These are phyloP conservation scores for Alternaria consortialis DNA, from an alignment of 2,329 filamentous ascomycete genomes.

Conservation along the genomic window DNA sequence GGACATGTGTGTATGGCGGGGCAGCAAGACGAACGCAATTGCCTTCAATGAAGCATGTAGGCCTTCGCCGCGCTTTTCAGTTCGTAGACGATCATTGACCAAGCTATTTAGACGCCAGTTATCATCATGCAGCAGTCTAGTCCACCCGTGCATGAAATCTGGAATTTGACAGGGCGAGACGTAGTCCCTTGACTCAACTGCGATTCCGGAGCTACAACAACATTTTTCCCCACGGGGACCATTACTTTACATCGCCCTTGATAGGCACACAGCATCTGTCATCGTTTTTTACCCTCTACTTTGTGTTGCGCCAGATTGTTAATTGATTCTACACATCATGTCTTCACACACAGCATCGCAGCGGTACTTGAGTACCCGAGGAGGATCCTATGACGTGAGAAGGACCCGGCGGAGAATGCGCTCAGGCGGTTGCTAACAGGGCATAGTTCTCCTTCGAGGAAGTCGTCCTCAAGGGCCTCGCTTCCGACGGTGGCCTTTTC, in stretches of 20 bases:
- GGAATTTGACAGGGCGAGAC: slow-evolving; percentile 16
- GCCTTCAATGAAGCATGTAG: slow-evolving; percentile 4
- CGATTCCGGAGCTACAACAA: slow-evolving; percentile 40
- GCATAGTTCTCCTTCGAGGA: slow-evolving; percentile 87
- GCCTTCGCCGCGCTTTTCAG: neutral
- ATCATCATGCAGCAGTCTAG: neutral
- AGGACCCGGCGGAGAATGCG: slow-evolving; percentile 6
- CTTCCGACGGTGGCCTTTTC: slow-evolving; percentile 86
- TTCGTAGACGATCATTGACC: neutral
- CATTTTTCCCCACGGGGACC: slow-evolving; percentile 38
- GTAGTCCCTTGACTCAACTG: slow-evolving; percentile 36
- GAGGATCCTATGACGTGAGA: slow-evolving; percentile 69
- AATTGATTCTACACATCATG: slow-evolving; percentile 40
- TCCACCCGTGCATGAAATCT: slow-evolving; percentile 13
- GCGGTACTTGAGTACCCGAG: slow-evolving; percentile 69
- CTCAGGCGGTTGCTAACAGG: slow-evolving; percentile 24
- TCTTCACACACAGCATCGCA: slow-evolving; percentile 64
- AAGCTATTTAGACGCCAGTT: neutral
- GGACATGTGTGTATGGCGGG: slow-evolving; percentile 10
- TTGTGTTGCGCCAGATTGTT: slow-evolving; percentile 12
- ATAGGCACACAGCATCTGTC: slow-evolving; percentile 12
- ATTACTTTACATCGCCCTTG: slow-evolving; percentile 6
- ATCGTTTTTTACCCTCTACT: slow-evolving; percentile 5
- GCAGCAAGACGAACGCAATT: slow-evolving; percentile 8
- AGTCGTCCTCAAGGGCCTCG: slow-evolving; percentile 88